Evolutionary conservation across 108 stramenopile genomes (phyloP).

Genomic region (Bacterosira constricta): DNA sequence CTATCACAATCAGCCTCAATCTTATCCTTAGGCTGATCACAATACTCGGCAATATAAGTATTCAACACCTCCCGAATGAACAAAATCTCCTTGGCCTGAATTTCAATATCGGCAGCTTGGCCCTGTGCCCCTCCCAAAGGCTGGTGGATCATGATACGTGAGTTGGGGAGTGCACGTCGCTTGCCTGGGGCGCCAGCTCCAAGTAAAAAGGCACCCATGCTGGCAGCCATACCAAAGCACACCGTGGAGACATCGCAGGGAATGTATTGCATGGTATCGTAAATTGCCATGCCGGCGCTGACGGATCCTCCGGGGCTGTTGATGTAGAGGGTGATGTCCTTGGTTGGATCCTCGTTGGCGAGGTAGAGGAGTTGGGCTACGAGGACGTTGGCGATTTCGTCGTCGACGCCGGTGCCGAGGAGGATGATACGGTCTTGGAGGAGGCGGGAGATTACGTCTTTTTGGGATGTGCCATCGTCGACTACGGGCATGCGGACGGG

Average conservation of each 20-base stretch:
- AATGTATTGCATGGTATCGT: conserved; percentile 97
- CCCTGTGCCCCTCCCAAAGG: conserved; percentile 97
- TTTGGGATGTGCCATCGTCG: conserved; percentile 78
- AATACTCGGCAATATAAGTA: conserved; percentile 92
- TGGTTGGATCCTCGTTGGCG: conserved; percentile 92
- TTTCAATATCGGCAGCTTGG: conserved; percentile 96
- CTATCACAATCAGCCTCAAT: conserved; percentile 95
- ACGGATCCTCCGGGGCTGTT: conserved; percentile 93
- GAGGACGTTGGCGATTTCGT: conserved; percentile 94
- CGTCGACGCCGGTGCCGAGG: conserved; percentile 89
- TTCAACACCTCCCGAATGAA: conserved; percentile 90
- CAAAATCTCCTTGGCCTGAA: conserved; percentile 97
- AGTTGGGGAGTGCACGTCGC: conserved; percentile 88
- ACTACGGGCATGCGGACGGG: conserved; percentile 75
- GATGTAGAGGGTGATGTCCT: conserved; percentile 97
- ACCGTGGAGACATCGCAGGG: conserved; percentile 96
- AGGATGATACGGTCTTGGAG: conserved; percentile 94
- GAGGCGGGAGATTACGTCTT: conserved; percentile 94
- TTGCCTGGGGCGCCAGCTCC: conserved; percentile 93
- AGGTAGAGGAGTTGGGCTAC: conserved; percentile 94
- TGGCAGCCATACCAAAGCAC: conserved; percentile 98
- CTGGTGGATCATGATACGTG: conserved; percentile 99
- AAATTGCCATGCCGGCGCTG: conserved; percentile 94
- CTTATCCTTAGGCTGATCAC: conserved; percentile 92
- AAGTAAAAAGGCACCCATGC: conserved; percentile 95